Evolutionary conservation across 352 stramenopile species (phyloP).

Genomic region (Thalassiosira hispida): DNA sequence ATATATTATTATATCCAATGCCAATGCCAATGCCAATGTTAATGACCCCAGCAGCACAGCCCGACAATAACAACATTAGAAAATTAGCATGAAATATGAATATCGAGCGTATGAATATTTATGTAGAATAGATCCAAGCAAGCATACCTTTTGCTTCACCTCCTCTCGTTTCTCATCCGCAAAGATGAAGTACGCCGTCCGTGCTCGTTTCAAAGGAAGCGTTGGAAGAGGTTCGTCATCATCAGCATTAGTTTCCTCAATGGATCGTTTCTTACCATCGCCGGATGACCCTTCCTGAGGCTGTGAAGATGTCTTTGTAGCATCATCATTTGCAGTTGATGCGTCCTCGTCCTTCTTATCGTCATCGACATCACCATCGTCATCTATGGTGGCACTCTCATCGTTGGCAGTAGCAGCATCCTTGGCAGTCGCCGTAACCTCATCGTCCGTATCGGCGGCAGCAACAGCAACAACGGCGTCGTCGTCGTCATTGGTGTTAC

Average conservation of each 20-base stretch:
- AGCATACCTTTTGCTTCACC: constrained; percentile 54
- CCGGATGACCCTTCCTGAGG: background rate
- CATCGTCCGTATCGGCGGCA: too few species aligned
- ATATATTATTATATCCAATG: constrained; percentile 12
- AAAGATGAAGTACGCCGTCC: constrained; percentile 83
- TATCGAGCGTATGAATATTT: too few species aligned
- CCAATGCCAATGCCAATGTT: background rate
- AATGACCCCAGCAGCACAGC: too few species aligned
- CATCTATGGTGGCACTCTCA: too few species aligned
- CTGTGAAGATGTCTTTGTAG: constrained; percentile 12
- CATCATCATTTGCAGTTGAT: constrained; percentile 11
- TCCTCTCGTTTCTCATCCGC: constrained; percentile 69
- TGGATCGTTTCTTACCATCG: constrained; percentile 12
- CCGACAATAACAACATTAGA: background rate
- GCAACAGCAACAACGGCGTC: background rate
- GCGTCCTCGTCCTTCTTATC: background rate
- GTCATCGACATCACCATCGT: constrained; percentile 17
- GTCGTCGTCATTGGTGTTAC: too few species aligned
- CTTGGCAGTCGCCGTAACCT: too few species aligned
- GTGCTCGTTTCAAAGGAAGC: constrained; percentile 64
- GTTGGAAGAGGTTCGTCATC: constrained; percentile 41
- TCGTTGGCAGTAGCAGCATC: too few species aligned
- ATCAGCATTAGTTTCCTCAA: background rate
- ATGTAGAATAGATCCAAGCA: too few species aligned
- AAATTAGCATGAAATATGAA: background rate